Conservation (phyloP, 345 rosid genomes). For the Citrus mangshanensis region DNA sequence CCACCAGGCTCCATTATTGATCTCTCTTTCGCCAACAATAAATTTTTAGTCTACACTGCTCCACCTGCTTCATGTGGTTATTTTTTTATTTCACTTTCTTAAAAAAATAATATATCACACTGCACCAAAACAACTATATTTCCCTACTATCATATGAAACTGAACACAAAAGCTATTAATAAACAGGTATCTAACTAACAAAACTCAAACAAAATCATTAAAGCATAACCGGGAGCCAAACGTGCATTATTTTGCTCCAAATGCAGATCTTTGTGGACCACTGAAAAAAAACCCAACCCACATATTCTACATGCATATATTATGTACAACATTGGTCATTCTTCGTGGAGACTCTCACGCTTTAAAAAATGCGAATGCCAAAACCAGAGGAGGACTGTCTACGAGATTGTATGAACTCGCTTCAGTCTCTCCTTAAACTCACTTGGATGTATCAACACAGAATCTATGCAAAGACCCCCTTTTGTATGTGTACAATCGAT, state of each 20-base stretch:
- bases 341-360: too few relatives aligned
- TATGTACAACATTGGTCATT: not conserved
- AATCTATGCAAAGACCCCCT: constrained; percentile 90
- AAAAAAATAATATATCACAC: too few relatives aligned
- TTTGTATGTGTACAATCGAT: constrained; percentile 96
- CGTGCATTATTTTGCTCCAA: not conserved
- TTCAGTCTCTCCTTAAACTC: constrained; percentile 37
- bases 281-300: not conserved
- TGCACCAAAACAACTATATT: not conserved
- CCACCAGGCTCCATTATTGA: not conserved
- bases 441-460: constrained; percentile 62
- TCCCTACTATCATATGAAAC: not conserved
- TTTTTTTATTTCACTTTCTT: too few relatives aligned
- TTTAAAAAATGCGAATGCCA: too few relatives aligned
- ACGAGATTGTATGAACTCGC: not conserved
- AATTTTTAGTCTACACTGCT: not conserved
- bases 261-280: constrained; percentile 9
- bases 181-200: not conserved
- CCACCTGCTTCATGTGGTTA: not conserved
- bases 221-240: not conserved
- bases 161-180: not conserved
- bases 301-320: not conserved
- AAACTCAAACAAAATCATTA: not conserved
- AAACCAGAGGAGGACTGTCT: too few relatives aligned
- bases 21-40: not conserved